A percentile compares a stretch with the other conserved stretches of the same genome.
phyloP scores from a whole-genome alignment of 768 basidiomycete species.

The Psilocybe tampanensis region DNA sequence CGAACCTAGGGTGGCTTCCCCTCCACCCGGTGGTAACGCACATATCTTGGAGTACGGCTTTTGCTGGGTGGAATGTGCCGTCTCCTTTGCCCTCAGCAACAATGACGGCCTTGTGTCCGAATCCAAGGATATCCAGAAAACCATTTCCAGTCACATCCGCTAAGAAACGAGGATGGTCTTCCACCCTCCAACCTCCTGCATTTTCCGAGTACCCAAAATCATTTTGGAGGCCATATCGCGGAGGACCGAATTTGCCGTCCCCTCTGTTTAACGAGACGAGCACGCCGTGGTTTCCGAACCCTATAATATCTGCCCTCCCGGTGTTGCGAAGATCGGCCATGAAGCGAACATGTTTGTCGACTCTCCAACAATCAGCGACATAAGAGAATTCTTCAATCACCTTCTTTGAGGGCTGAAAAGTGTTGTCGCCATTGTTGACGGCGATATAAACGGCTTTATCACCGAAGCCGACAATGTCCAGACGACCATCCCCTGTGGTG shows the following conservation, averaged over 20 bases:
- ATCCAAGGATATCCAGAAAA: slow-evolving; percentile 2
- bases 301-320: slow-evolving; percentile 17
- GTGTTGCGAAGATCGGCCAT: slow-evolving; percentile 12
- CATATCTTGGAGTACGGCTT: background rate
- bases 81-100: slow-evolving; percentile 4
- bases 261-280: slow-evolving; percentile 13
- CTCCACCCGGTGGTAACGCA: background rate
- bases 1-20: slow-evolving; percentile 1
- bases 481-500: slow-evolving; percentile 7
- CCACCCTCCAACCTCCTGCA: slow-evolving; percentile 2
- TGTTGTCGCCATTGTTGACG: slow-evolving; percentile 18
- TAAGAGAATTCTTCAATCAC: slow-evolving; percentile 5
- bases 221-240: slow-evolving; percentile 4
- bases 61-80: slow-evolving; percentile 2
- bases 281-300: slow-evolving; percentile 14
- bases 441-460: slow-evolving; percentile 14
- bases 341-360: slow-evolving; percentile 17
- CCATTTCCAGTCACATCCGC: slow-evolving; percentile 9
- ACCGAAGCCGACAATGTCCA: slow-evolving; percentile 21
- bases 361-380: slow-evolving; percentile 7
- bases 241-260: slow-evolving; percentile 2
- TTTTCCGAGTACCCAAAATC: slow-evolving; percentile 7
- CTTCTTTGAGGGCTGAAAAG: slow-evolving; percentile 1
- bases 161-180: slow-evolving; percentile 6
- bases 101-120: background rate